A percentile compares a stretch with the other conserved stretches of the same genome.
Conservation (phyloP, 1,284 basidiomycete species). For the Gomphus bonarii region DNA sequence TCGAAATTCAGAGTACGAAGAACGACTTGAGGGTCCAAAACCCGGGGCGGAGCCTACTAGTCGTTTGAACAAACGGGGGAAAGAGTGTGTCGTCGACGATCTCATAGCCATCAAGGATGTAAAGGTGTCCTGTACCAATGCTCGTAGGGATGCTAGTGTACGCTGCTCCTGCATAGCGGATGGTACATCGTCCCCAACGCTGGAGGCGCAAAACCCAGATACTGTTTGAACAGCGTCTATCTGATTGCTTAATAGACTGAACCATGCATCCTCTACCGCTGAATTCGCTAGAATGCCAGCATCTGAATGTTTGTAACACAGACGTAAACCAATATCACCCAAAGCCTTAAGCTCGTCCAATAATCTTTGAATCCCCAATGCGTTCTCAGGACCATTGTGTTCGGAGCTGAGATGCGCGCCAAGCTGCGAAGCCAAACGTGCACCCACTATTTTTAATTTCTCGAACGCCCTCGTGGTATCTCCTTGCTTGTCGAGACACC, state of each 20-base stretch:
- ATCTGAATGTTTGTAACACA: conserved; percentile 29
- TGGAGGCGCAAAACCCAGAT: conserved; percentile 30
- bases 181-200: conserved; percentile 16
- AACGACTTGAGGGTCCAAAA: conserved; percentile 36
- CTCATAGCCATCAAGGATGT: conserved; percentile 75
- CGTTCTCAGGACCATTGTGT: conserved; percentile 20
- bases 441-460: conserved; percentile 55
- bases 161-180: conserved; percentile 18
- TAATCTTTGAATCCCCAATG: conserved; percentile 20
- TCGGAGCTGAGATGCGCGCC: conserved; percentile 29
- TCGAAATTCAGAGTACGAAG: conserved; percentile 88
- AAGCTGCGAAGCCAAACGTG: conserved; percentile 42
- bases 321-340: conserved; percentile 25
- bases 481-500: conserved; percentile 66
- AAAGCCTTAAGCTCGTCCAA: conserved; percentile 31
- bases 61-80: conserved; percentile 85
- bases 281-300: conserved; percentile 17
- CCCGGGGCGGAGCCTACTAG: conserved; percentile 63
- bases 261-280: conserved; percentile 85
- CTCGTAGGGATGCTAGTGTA: conserved; percentile 48
- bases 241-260: conserved; percentile 71
- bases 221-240: conserved; percentile 71
- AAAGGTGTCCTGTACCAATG: conserved; percentile 81
- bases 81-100: conserved; percentile 76
- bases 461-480: conserved; percentile 55